Evolutionary conservation across 1,284 basidiomycete species (phyloP).

Genomic region (Moniliophthora roreri): DNA sequence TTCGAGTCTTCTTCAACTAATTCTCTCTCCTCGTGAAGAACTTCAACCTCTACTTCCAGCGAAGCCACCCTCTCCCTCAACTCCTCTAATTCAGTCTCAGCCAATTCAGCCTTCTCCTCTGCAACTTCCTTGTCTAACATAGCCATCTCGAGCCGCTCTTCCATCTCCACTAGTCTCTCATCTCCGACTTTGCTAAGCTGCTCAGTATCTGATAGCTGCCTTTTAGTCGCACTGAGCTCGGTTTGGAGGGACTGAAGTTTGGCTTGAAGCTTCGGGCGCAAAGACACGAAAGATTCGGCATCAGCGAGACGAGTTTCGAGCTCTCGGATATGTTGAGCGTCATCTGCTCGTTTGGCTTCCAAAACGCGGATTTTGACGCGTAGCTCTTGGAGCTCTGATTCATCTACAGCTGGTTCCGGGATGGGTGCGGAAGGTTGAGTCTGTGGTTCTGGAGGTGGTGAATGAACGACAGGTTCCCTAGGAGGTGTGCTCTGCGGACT

Average conservation of each 20-base stretch:
- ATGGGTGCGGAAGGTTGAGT: slow-evolving; percentile 15
- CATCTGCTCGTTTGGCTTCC: slow-evolving; percentile 86
- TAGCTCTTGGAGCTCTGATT: slow-evolving; percentile 77
- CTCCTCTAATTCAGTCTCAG: slow-evolving; percentile 87
- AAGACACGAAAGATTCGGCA: slow-evolving; percentile 81
- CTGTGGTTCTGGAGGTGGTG: slow-evolving; percentile 28
- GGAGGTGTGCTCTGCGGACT: slow-evolving; percentile 10
- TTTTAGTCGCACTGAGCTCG: slow-evolving; percentile 68
- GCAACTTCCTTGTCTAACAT: slow-evolving; percentile 97
- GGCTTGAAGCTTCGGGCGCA: slow-evolving; percentile 85
- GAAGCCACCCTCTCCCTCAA: slow-evolving; percentile 79
- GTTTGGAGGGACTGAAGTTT: slow-evolving; percentile 83
- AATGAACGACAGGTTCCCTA: slow-evolving; percentile 38
- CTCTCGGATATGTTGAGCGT: slow-evolving; percentile 78
- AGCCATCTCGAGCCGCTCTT: slow-evolving; percentile 92
- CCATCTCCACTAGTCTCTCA: slow-evolving; percentile 63
- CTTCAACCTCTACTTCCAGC: slow-evolving; percentile 75
- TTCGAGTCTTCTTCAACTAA: slow-evolving; percentile 25
- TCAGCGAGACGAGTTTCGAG: slow-evolving; percentile 85
- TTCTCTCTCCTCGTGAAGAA: slow-evolving; percentile 59
- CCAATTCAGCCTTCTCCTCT: slow-evolving; percentile 87
- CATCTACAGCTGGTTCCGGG: slow-evolving; percentile 32
- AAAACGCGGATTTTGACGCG: slow-evolving; percentile 83
- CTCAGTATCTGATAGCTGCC: slow-evolving; percentile 68
- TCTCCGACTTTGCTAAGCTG: slow-evolving; percentile 61